Percentiles rank a stretch among this genome's conserved stretches.
These are phyloP conservation scores for Sporormia fimetaria DNA, from an alignment of 495 filamentous ascomycete species.

Conservation along the genomic window DNA sequence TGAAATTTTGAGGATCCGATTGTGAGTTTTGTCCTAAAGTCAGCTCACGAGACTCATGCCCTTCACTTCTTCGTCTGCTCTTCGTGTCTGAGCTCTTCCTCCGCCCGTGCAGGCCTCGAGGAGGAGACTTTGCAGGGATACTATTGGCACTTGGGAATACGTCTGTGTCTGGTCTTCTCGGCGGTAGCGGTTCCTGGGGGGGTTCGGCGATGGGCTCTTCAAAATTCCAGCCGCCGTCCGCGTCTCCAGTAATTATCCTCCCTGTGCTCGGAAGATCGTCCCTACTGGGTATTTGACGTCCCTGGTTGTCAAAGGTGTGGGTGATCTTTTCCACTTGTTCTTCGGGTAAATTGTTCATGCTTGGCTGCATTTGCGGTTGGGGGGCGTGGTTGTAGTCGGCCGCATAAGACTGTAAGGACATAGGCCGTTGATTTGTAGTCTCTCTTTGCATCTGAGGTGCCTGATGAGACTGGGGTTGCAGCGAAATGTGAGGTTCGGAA, in stretches of 20 bases:
- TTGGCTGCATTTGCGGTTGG: conserved; percentile 13
- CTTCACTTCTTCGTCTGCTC: conserved; percentile 49
- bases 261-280: conserved; percentile 29
- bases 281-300: conserved; percentile 36
- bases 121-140: conserved; percentile 63
- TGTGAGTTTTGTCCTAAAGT: conserved; percentile 34
- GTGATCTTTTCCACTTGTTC: conserved; percentile 46
- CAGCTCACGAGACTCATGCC: conserved; percentile 38
- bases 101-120: conserved; percentile 50
- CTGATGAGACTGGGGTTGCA: conserved; percentile 19
- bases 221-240: conserved; percentile 89
- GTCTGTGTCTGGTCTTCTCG: conserved; percentile 67
- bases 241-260: conserved; percentile 36
- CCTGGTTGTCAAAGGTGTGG: conserved; percentile 47
- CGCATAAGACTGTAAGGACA: conserved; percentile 8
- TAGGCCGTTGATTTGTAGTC: conserved; percentile 19
- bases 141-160: conserved; percentile 75
- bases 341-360: conserved; percentile 36
- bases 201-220: conserved; percentile 52
- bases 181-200: conserved; percentile 39
- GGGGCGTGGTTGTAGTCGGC: conserved; percentile 9
- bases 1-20: conserved; percentile 62
- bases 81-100: conserved; percentile 58
- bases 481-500: conserved; percentile 28
- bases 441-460: conserved; percentile 26